Evolutionary conservation across 2,329 filamentous ascomycete species (phyloP), one percentile per base, ranked within the genome.

Genomic region (Calonectria pauciramosa): DNA sequence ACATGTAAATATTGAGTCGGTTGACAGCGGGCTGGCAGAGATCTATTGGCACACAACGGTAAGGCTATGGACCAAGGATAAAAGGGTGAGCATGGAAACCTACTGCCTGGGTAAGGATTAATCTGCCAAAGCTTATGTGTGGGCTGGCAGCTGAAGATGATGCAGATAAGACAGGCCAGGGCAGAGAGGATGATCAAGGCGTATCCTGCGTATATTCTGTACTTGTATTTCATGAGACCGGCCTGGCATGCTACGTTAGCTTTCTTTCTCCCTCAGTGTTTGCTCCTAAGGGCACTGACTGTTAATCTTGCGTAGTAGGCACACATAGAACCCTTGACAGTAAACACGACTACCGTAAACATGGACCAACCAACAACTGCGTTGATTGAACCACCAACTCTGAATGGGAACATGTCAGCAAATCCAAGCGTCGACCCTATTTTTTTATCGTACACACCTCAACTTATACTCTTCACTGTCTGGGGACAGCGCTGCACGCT

Each of bases 301-400:
- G 64, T 72, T 6, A 72, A 52, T 23, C 70, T 54, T 1, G 28
- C 5, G 20, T 68, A 72, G 44, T 64, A 68, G 32, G 64, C 52
- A n/a, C 64, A 68, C 65, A 72, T 72, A 1, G 64, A 72, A 16
- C 41, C 52, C 64, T 72, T 72, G 26, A 68, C 41, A 7, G 41
- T 34, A 32, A 66, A 72, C 7, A 72, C 30, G 16, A 52, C 64
- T 0, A 66, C 60, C 1, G 44, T 51, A 30, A 49, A 72, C 2
- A 72, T 30, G 8, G 64, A 44, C 70, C 70, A 72, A 3, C 64
- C 64, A 5, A 38, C 41, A 11, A 68, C 26, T 1, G 60, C 60
- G n/a, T 51, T 68, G 11, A 51, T 68, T 16, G 70, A 68, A n/a
- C 70, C 70, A 20, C 49, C 70, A 18, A 72, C 70, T 28, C 70